Evolutionary conservation across 1,139 yeast species (phyloP), one percentile per base, ranked within the genome.

Genomic region (Meyerozyma guilliermondii): DNA sequence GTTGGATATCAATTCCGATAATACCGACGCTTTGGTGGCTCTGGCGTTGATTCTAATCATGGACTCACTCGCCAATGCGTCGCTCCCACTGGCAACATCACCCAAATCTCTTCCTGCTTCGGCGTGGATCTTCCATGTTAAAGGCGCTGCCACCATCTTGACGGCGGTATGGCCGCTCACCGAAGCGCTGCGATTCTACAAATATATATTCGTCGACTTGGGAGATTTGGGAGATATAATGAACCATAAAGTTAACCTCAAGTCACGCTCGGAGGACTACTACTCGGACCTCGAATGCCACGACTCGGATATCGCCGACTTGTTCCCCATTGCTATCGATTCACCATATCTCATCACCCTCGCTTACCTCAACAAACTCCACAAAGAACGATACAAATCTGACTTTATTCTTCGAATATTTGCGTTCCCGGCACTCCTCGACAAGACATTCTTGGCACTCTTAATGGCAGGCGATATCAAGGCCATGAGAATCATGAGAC

Each of bases 111-210:
- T 89, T 43, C 95, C 96, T 1, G 92, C 97, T 1, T 83, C 92
- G 7, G 96, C 97, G 0, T 91, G 98, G 98, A 83, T 91, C 44
- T 92, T 88, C 68, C 97, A 91, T 58, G 97, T 91, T 11, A 87
- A 94, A 54, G 98, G 97, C 18, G 96, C 97, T 0, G 96, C 96
- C 4, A 91, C 97, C 0, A 91, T 91, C 39, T 69, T 91, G 44
- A 86, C 96, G 1, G 95, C 97, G 1, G 96, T 89, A 13, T 89
- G 97, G 87, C 96, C 96, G 3, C 68, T 89, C 43, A 87, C 94
- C 13, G 91, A 86, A 49, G 74, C 81, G 7, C 83, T 88, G 11
- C 63, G 88, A 41, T 84, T 84, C 59, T 80, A 82, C 60, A 81
- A 83, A 59, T 80, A 85, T 51, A 84, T 84, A 23, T 79, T 87